These are phyloP conservation scores for Saturnispora sekii DNA, from an alignment of 805 yeast species.

Conservation along the genomic window DNA sequence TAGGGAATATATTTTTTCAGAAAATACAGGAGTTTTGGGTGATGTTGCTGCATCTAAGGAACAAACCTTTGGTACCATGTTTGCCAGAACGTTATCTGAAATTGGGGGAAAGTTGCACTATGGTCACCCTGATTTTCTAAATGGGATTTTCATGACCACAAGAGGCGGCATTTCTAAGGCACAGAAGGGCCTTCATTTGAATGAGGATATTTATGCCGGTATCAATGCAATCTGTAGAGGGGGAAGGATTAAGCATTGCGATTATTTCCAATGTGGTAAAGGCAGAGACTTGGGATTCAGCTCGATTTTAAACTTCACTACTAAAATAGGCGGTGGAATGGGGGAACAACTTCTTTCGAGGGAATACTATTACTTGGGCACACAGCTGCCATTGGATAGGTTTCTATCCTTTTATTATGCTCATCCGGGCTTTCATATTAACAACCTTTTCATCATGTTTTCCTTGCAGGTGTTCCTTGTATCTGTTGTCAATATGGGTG, in stretches of 20 bases:
- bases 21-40: conserved; percentile 84
- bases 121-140: conserved; percentile 94
- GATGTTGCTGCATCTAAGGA: conserved; percentile 97
- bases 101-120: conserved; percentile 93
- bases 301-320: conserved; percentile 84
- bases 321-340: conserved; percentile 97
- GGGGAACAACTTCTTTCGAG: conserved; percentile 91
- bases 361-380: conserved; percentile 86
- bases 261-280: conserved; percentile 93
- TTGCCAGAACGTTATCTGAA: conserved; percentile 87
- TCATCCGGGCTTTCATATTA: conserved; percentile 92
- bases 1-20: conserved; percentile 89
- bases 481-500: conserved; percentile 67
- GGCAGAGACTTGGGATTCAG: conserved; percentile 94
- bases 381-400: conserved; percentile 79
- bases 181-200: conserved; percentile 84
- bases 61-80: conserved; percentile 92
- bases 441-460: conserved; percentile 76
- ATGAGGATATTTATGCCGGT: conserved; percentile 95
- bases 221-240: conserved; percentile 85
- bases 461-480: conserved; percentile 85
- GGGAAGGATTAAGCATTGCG: conserved; percentile 91
- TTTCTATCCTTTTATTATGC: conserved; percentile 92
- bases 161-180: conserved; percentile 95
- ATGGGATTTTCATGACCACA: conserved; percentile 86